Evolutionary conservation across 1,284 basidiomycete species (phyloP).

Genomic region (Ustilago nuda): DNA sequence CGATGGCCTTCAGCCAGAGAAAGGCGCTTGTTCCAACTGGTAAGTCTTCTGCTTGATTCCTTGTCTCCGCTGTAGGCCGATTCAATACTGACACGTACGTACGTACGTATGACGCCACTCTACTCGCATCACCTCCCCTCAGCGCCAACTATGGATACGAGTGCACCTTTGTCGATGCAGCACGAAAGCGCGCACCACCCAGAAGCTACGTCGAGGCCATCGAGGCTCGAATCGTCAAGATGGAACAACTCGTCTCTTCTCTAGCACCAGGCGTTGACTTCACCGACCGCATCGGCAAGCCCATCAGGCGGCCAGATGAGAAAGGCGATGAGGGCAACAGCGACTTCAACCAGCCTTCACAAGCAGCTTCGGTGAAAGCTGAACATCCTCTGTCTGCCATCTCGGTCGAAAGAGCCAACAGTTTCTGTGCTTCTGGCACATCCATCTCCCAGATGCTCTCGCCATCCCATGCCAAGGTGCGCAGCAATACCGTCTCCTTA

Average conservation of each 20-base stretch:
- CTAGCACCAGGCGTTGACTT: conserved; percentile 63
- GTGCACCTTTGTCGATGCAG: conserved; percentile 64
- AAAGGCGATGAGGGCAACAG: conserved; percentile 37
- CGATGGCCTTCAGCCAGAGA: conserved; percentile 58
- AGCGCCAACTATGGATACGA: conserved; percentile 58
- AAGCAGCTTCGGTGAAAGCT: not conserved
- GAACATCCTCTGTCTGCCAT: not conserved
- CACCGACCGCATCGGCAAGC: conserved; percentile 57
- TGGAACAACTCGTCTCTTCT: conserved; percentile 52
- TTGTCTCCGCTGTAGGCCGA: not conserved
- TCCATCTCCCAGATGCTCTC: conserved; percentile 32
- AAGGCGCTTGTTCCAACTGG: conserved; percentile 58
- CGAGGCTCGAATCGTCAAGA: conserved; percentile 60
- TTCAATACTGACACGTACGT: not conserved
- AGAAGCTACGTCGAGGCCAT: conserved; percentile 62
- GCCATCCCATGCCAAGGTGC: conserved; percentile 30
- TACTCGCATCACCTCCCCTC: not conserved
- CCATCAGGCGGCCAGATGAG: conserved; percentile 55
- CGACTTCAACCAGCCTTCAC: not conserved
- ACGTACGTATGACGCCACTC: too few relatives aligned
- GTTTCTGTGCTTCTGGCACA: conserved; percentile 11
- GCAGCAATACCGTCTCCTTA: conserved; percentile 22
- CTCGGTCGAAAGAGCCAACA: conserved; percentile 19
- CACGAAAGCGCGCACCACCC: conserved; percentile 36
- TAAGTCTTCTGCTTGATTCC: conserved; percentile 4